These are phyloP conservation scores for Trichoderma semiorbis DNA, from an alignment of 2,329 filamentous ascomycete genomes.

Conservation along the genomic window DNA sequence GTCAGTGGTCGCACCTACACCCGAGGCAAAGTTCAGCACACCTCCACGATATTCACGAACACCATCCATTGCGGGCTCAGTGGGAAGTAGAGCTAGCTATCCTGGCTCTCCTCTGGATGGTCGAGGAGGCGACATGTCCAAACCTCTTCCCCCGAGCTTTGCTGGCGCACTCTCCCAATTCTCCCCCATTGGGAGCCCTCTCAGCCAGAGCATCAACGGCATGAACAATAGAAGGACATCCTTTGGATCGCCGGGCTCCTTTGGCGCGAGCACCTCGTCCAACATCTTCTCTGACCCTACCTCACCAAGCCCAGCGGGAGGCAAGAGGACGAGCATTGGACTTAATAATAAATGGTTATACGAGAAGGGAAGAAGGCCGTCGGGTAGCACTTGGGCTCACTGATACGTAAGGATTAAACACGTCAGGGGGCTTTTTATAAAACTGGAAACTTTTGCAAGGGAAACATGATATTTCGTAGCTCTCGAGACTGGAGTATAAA, in stretches of 20 bases:
- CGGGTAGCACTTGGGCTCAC: slow-evolving; percentile 41
- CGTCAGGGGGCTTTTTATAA: neutral
- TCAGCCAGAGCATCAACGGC: slow-evolving; percentile 61
- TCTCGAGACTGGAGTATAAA: slow-evolving; percentile 14
- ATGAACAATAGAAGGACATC: slow-evolving; percentile 51
- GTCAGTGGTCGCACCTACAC: slow-evolving; percentile 58
- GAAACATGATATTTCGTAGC: neutral
- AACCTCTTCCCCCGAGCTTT: slow-evolving; percentile 25
- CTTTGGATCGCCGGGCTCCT: slow-evolving; percentile 57
- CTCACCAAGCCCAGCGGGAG: slow-evolving; percentile 64
- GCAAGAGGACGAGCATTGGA: slow-evolving; percentile 69
- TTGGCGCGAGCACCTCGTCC: slow-evolving; percentile 47
- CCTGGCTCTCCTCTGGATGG: slow-evolving; percentile 57
- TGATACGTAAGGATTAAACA: slow-evolving; percentile 20
- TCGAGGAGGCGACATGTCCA: slow-evolving; percentile 46
- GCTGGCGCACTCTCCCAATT: slow-evolving; percentile 45
- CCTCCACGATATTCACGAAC: slow-evolving; percentile 84
- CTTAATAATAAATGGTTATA: slow-evolving; percentile 95
- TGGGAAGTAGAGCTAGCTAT: slow-evolving; percentile 56
- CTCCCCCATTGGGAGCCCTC: slow-evolving; percentile 45
- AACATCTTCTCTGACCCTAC: slow-evolving; percentile 56
- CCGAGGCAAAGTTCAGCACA: slow-evolving; percentile 70
- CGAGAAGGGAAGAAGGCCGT: slow-evolving; percentile 67
- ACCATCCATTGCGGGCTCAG: slow-evolving; percentile 60
- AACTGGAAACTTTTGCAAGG: slow-evolving; percentile 5